Conservation (phyloP, 805 yeast species). For the Wickerhamiella lipophila region DNA sequence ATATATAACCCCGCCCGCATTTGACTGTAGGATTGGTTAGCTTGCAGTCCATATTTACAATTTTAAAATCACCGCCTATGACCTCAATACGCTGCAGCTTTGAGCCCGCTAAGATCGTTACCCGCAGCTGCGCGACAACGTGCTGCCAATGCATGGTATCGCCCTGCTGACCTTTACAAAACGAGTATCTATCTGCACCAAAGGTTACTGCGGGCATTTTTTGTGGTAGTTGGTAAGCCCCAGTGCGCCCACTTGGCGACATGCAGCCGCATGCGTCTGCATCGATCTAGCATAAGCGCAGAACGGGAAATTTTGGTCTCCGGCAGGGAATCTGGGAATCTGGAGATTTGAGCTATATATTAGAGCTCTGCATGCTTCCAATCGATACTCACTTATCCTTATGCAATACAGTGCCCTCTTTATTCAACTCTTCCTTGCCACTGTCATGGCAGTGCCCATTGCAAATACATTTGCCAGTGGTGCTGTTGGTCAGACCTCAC, state of each 20-base stretch:
- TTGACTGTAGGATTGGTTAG: background rate
- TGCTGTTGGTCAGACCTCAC: background rate
- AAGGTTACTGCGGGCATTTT: background rate
- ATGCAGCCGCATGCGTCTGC: background rate
- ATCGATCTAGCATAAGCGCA: background rate
- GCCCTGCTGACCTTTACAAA: background rate
- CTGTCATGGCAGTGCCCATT: constrained; percentile 12
- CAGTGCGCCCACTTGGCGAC: background rate
- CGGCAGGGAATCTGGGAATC: background rate
- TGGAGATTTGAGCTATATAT: background rate
- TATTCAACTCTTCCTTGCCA: constrained; percentile 10
- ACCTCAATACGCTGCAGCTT: background rate
- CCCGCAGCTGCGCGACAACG: background rate
- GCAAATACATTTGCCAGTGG: constrained; percentile 2
- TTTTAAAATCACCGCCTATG: background rate
- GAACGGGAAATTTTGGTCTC: background rate
- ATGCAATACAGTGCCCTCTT: constrained; percentile 6
- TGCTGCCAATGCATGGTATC: background rate
- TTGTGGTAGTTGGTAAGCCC: background rate
- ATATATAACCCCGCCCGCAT: background rate
- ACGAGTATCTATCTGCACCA: background rate
- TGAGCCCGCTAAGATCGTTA: background rate
- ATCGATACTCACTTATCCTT: background rate
- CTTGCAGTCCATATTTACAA: background rate
- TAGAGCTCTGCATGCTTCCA: too few species aligned